These are phyloP conservation scores for Leptosphaerulina australis DNA, from an alignment of 2,329 filamentous ascomycete genomes.

Conservation along the genomic window DNA sequence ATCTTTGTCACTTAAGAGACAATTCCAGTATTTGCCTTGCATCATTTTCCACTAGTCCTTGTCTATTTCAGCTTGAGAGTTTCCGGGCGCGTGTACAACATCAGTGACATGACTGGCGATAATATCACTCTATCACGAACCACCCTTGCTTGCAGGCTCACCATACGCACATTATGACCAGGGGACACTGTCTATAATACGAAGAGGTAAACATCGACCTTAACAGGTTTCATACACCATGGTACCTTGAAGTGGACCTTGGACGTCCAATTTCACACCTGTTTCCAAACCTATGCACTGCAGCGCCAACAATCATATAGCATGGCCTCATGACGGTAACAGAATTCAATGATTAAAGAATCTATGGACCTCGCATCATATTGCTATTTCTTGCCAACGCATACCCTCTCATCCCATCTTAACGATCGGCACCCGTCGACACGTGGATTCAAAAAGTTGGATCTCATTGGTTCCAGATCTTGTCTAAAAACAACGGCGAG, in stretches of 20 bases:
- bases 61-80: not conserved
- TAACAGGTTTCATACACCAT: conserved; percentile 68
- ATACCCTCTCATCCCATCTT: conserved; percentile 70
- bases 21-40: not conserved
- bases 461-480: conserved; percentile 53
- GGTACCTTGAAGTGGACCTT: conserved; percentile 79
- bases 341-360: conserved; percentile 66
- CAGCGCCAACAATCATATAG: conserved; percentile 30
- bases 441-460: conserved; percentile 69
- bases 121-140: conserved; percentile 72
- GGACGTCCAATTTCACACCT: conserved; percentile 41
- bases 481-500: conserved; percentile 55
- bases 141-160: conserved; percentile 75
- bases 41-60: conserved; percentile 10
- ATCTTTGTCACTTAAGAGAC: not conserved
- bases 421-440: conserved; percentile 62
- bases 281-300: not conserved
- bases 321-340: conserved; percentile 77
- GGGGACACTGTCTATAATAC: conserved; percentile 68
- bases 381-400: conserved; percentile 72
- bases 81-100: conserved; percentile 9
- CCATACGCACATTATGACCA: conserved; percentile 73
- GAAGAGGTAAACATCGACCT: conserved; percentile 78
- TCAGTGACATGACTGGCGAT: conserved; percentile 21
- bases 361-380: conserved; percentile 77